A percentile compares a stretch with the other conserved stretches of the same genome.
phyloP scores from a whole-genome alignment of 805 yeast genomes.

The Kodamaea kakaduensis region DNA sequence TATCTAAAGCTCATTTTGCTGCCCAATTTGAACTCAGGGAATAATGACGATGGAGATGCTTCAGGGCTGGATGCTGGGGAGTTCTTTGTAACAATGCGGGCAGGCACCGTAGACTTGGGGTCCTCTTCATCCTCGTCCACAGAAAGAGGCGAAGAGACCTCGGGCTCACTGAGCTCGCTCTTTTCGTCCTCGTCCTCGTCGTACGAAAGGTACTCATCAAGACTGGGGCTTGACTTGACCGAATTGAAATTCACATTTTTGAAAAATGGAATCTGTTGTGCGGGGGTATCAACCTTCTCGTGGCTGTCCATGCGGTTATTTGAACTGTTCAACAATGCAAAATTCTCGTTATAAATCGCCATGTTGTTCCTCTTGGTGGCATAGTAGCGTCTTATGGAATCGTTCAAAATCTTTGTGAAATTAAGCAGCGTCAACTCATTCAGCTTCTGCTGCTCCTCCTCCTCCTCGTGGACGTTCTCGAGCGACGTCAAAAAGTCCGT shows the following conservation, averaged over 20 bases:
- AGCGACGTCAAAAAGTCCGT: slow-evolving; percentile 29
- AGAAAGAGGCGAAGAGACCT: slow-evolving; percentile 7
- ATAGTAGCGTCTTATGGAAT: slow-evolving; percentile 33
- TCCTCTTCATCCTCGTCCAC: slow-evolving; percentile 8
- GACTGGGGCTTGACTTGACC: slow-evolving; percentile 8
- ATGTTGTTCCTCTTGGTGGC: slow-evolving; percentile 26
- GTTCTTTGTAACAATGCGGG: slow-evolving; percentile 8
- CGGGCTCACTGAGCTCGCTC: slow-evolving; percentile 8
- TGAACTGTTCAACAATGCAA: slow-evolving; percentile 28
- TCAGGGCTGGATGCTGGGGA: slow-evolving; percentile 1
- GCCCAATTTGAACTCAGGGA: slow-evolving; percentile 3
- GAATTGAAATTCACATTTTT: slow-evolving; percentile 34
- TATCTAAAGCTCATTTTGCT: slow-evolving; percentile 36
- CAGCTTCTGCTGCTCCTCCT: slow-evolving; percentile 8
- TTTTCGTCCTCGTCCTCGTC: slow-evolving; percentile 23
- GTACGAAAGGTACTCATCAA: slow-evolving; percentile 35
- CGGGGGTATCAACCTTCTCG: slow-evolving; percentile 8
- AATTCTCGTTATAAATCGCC: slow-evolving; percentile 31
- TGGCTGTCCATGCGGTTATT: slow-evolving; percentile 9
- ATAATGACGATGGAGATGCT: no score
- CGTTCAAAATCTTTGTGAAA: slow-evolving; percentile 37
- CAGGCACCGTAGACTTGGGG: slow-evolving; percentile 7
- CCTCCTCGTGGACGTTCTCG: slow-evolving; percentile 15
- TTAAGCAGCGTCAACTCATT: slow-evolving; percentile 21
- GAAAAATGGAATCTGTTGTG: slow-evolving; percentile 30